Evolutionary conservation across 257 asterid species (phyloP).

Genomic region (Nicotiana attenuata): DNA sequence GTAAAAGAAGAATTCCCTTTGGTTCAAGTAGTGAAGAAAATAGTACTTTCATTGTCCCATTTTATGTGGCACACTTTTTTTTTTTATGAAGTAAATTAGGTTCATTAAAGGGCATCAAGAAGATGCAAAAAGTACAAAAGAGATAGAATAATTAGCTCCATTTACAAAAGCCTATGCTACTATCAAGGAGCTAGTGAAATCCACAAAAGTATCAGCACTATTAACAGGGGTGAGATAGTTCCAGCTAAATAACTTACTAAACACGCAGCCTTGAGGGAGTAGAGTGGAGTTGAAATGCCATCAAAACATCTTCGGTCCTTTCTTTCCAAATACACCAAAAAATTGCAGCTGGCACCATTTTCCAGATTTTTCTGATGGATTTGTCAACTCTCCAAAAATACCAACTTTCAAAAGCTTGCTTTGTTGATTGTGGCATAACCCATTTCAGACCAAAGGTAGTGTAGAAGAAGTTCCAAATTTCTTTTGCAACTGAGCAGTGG

Average conservation of each 20-base stretch:
- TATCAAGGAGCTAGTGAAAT: background rate
- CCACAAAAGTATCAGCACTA: background rate
- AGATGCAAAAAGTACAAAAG: background rate
- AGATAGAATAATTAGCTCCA: background rate
- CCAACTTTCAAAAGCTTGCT: background rate
- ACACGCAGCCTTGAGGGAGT: background rate
- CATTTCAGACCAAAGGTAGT: background rate
- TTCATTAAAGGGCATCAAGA: background rate
- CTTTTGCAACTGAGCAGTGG: background rate
- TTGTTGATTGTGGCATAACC: background rate
- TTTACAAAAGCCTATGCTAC: background rate
- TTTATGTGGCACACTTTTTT: too few relatives aligned
- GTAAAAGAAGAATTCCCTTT: too few relatives aligned
- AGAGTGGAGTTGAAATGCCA: background rate
- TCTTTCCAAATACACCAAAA: background rate
- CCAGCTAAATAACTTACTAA: background rate
- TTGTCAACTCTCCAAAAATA: background rate
- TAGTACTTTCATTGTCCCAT: too few relatives aligned
- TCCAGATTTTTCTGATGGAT: background rate
- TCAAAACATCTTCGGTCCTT: background rate
- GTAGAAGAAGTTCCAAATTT: background rate
- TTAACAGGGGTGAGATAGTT: background rate
- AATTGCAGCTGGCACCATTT: background rate
- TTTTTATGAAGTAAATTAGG: too few relatives aligned
- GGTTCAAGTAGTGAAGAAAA: too few relatives aligned